Evolutionary conservation across 2,329 filamentous ascomycete genomes (phyloP).

Genomic region (Phaeosphaeria sp.): DNA sequence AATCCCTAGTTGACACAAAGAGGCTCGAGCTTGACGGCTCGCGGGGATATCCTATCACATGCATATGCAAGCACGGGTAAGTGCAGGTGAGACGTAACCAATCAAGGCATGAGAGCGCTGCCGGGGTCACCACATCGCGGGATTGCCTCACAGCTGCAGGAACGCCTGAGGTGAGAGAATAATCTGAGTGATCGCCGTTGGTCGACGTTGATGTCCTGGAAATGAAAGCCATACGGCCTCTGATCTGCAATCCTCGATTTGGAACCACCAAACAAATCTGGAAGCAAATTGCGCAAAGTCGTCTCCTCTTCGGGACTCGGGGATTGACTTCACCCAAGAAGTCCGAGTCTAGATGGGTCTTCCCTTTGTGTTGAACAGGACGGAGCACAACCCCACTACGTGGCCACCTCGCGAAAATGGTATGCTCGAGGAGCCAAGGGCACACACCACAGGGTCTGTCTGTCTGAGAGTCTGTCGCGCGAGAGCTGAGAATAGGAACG

Average conservation of each 20-base stretch:
- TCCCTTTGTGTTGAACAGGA: conserved; percentile 37
- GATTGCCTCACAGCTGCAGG: conserved; percentile 47
- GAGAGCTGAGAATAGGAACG: conserved; percentile 15
- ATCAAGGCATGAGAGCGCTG: conserved; percentile 19
- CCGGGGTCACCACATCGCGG: conserved; percentile 39
- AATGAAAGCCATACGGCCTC: conserved; percentile 12
- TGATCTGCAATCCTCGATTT: conserved; percentile 9
- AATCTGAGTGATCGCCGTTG: conserved; percentile 18
- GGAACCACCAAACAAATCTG: conserved; percentile 1
- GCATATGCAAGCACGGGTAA: conserved; percentile 48
- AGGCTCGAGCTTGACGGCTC: conserved; percentile 9
- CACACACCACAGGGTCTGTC: conserved; percentile 24
- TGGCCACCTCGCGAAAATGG: conserved; percentile 31
- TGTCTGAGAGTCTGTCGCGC: conserved; percentile 10
- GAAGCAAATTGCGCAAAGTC: neutral
- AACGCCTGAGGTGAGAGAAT: conserved; percentile 36
- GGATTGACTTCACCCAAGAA: conserved; percentile 26
- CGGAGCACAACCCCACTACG: conserved; percentile 41
- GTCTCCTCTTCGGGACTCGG: conserved; percentile 16
- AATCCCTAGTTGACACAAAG: conserved; percentile 8
- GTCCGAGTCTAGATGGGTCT: conserved; percentile 40
- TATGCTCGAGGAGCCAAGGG: conserved; percentile 27
- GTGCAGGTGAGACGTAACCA: conserved; percentile 41
- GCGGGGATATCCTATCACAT: conserved; percentile 44
- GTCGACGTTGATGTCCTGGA: conserved; percentile 22